phyloP scores from a whole-genome alignment of 116 monocot genomes.

The Cymodocea nodosa region DNA sequence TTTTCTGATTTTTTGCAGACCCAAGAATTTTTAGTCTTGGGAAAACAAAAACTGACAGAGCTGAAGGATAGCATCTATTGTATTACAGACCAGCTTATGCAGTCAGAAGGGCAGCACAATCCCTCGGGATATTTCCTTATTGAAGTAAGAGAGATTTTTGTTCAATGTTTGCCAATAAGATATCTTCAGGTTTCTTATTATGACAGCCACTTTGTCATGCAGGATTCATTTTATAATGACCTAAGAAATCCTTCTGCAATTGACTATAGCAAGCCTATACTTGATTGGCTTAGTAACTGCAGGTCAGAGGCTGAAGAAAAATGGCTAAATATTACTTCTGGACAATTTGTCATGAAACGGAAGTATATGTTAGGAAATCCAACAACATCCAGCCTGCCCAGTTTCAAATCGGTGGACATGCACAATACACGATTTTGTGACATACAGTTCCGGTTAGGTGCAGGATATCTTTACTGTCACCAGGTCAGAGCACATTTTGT shows the following conservation, averaged over 20 bases:
- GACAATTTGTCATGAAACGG: constrained; percentile 57
- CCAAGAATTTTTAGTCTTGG: constrained; percentile 86
- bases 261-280: constrained; percentile 69
- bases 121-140: constrained; percentile 91
- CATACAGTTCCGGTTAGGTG: constrained; percentile 61
- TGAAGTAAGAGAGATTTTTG: constrained; percentile 32
- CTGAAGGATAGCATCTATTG: constrained; percentile 84
- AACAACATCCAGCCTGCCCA: constrained; percentile 38
- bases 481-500: constrained; percentile 33
- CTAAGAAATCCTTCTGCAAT: constrained; percentile 42
- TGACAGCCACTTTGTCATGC: neutral
- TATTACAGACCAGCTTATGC: constrained; percentile 69
- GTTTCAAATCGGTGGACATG: constrained; percentile 55
- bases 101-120: constrained; percentile 42
- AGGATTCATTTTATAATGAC: constrained; percentile 86
- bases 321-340: constrained; percentile 64
- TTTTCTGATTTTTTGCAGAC: constrained; percentile 28
- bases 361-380: constrained; percentile 51
- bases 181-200: neutral
- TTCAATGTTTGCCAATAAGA: neutral
- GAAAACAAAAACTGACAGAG: constrained; percentile 55
- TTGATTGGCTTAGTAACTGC: constrained; percentile 66
- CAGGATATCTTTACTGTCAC: constrained; percentile 88
- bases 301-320: constrained; percentile 57
- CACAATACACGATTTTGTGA: constrained; percentile 61